phyloP scores from a whole-genome alignment of 192 early-diverging fungal species.

The Bifiguratus adelaidae region DNA sequence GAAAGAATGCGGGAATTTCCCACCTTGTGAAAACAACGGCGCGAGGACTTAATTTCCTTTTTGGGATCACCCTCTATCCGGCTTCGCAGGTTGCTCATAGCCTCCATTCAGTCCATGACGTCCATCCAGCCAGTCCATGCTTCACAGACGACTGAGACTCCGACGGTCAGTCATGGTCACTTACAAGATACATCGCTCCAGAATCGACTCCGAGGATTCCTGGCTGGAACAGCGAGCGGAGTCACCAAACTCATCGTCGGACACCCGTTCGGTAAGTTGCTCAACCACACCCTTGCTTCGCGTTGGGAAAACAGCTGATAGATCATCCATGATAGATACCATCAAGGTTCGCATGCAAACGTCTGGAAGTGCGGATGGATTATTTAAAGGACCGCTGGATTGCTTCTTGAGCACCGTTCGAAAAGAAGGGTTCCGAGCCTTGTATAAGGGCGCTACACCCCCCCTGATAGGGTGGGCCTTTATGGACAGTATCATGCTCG shows the following conservation, averaged over 20 bases:
- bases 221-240: conserved; percentile 60
- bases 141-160: too few species aligned
- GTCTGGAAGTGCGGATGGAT: conserved; percentile 44
- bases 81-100: too few species aligned
- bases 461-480: conserved; percentile 86
- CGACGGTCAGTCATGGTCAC: too few species aligned
- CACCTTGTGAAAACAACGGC: too few species aligned
- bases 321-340: conserved; percentile 32
- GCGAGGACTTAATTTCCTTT: too few species aligned
- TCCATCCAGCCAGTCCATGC: too few species aligned
- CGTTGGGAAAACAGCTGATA: background rate
- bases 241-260: conserved; percentile 70
- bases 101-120: too few species aligned
- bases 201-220: conserved; percentile 49
- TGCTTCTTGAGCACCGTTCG: conserved; percentile 54
- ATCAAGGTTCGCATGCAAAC: conserved; percentile 76
- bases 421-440: conserved; percentile 60
- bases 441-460: conserved; percentile 91
- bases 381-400: conserved; percentile 62
- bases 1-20: too few species aligned
- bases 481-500: conserved; percentile 70
- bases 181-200: too few species aligned
- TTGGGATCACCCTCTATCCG: too few species aligned
- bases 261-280: conserved; percentile 59
- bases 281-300: background rate